These are phyloP conservation scores for Colletotrichum sp. DNA, from an alignment of 2,329 filamentous ascomycete species.

Conservation along the genomic window DNA sequence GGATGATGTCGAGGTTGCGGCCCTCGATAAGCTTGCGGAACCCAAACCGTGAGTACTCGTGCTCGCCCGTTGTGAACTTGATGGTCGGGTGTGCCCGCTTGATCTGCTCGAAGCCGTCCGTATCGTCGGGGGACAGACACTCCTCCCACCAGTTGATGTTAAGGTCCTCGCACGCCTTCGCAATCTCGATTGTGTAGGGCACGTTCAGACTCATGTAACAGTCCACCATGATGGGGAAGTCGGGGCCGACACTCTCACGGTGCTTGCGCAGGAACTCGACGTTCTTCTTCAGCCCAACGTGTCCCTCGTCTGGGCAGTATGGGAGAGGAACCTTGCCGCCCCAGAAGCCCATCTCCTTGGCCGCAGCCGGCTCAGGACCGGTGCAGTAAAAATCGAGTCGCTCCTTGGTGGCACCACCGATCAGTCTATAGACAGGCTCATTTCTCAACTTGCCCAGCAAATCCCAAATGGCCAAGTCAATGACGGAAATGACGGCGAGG, in stretches of 20 bases:
- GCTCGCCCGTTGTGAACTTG: slow-evolving; percentile 96
- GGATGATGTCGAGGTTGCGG: slow-evolving; percentile 91
- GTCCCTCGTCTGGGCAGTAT: slow-evolving; percentile 87
- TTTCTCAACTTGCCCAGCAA: slow-evolving; percentile 88
- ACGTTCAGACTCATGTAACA: slow-evolving; percentile 98
- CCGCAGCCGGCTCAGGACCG: slow-evolving; percentile 80
- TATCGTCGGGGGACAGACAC: slow-evolving; percentile 89
- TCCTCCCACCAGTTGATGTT: slow-evolving; percentile 99
- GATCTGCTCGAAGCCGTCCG: slow-evolving; percentile 86
- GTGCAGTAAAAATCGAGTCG: slow-evolving; percentile 94
- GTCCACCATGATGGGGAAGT: slow-evolving; percentile 94
- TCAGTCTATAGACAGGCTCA: slow-evolving; percentile 93
- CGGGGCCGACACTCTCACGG: slow-evolving; percentile 81
- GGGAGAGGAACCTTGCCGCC: slow-evolving; percentile 90
- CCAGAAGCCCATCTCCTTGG: slow-evolving; percentile 87
- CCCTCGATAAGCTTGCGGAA: slow-evolving; percentile 94
- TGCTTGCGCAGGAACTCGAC: slow-evolving; percentile 87
- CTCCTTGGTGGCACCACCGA: slow-evolving; percentile 86
- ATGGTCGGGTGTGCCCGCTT: slow-evolving; percentile 88
- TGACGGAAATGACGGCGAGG: slow-evolving; percentile 90
- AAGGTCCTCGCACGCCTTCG: slow-evolving; percentile 80
- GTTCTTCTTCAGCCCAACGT: slow-evolving; percentile 83
- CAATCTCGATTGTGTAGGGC: slow-evolving; percentile 89
- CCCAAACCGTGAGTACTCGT: slow-evolving; percentile 92
- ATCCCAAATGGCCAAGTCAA: slow-evolving; percentile 93